Conservation (phyloP, 2,329 filamentous ascomycete genomes). For the Colletotrichum shisoi region DNA sequence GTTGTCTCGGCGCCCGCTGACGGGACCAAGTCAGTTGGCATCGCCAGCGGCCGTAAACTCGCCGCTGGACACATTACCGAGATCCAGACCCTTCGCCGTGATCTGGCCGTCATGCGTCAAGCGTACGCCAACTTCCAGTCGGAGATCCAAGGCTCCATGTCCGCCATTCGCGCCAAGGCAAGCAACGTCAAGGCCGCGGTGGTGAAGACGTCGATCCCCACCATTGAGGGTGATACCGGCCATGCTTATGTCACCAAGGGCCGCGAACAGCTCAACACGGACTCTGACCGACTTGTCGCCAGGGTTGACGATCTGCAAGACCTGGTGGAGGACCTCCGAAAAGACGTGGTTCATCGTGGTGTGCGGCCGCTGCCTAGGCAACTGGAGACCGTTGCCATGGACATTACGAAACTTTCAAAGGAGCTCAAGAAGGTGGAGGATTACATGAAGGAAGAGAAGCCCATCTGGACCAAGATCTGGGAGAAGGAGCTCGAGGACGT, state of each 20-base stretch:
- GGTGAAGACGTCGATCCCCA: slow-evolving; percentile 73
- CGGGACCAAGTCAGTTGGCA: slow-evolving; percentile 47
- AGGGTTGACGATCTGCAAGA: slow-evolving; percentile 98
- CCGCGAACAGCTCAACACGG: slow-evolving; percentile 84
- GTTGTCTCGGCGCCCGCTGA: slow-evolving; percentile 54
- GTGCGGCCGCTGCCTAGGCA: slow-evolving; percentile 90
- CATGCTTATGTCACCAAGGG: slow-evolving; percentile 84
- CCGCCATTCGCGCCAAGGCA: slow-evolving; percentile 81
- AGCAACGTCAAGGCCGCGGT: slow-evolving; percentile 79
- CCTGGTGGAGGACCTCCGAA: slow-evolving; percentile 92
- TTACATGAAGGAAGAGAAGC: slow-evolving; percentile 89
- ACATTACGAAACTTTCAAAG: slow-evolving; percentile 80
- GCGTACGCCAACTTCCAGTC: slow-evolving; percentile 91
- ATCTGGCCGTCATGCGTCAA: slow-evolving; percentile 89
- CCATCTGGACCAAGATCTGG: slow-evolving; percentile 99
- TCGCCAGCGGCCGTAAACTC: slow-evolving; percentile 53
- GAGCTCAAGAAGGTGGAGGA: slow-evolving; percentile 95
- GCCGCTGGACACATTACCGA: slow-evolving; percentile 74
- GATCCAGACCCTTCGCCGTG: slow-evolving; percentile 81
- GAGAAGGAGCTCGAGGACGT: slow-evolving; percentile 96
- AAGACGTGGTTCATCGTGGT: slow-evolving; percentile 92
- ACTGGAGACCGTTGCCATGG: slow-evolving; percentile 87
- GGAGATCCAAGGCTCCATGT: slow-evolving; percentile 89
- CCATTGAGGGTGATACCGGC: slow-evolving; percentile 78
- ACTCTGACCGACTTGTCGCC: slow-evolving; percentile 88